A percentile compares a stretch with the other conserved stretches of the same genome.
These are phyloP conservation scores for Zygoascus biomembranicola DNA, from an alignment of 805 yeast genomes.

Conservation along the genomic window DNA sequence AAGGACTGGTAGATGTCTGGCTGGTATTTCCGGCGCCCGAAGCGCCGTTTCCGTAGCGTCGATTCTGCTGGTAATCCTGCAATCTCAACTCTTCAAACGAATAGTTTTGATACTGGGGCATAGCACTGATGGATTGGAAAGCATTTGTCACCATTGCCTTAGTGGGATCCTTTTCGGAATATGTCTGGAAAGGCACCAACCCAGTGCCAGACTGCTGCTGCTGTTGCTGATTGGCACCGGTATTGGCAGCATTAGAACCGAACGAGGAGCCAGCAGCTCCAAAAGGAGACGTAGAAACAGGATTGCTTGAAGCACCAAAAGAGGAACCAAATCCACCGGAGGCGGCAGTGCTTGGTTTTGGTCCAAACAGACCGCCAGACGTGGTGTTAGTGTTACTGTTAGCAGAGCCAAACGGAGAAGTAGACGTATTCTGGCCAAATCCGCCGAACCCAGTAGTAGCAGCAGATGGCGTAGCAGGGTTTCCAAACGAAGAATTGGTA, in stretches of 20 bases:
- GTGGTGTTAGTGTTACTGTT: slow-evolving; percentile 7
- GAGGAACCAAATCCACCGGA: slow-evolving; percentile 13
- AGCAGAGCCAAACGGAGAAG: slow-evolving; percentile 37
- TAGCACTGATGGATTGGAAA: slow-evolving; percentile 69
- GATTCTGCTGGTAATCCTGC: slow-evolving; percentile 74
- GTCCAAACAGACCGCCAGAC: slow-evolving; percentile 14
- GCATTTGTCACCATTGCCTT: slow-evolving; percentile 33
- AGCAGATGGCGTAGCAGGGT: slow-evolving; percentile 10
- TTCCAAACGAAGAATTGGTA: slow-evolving; percentile 2
- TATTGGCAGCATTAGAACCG: slow-evolving; percentile 24
- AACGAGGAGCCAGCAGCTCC: slow-evolving; percentile 13
- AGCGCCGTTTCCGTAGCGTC: slow-evolving; percentile 48
- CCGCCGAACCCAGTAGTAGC: slow-evolving; percentile 15
- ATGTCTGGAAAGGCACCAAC: slow-evolving; percentile 58
- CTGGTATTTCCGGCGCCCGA: slow-evolving; percentile 5
- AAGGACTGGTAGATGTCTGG: slow-evolving; percentile 30
- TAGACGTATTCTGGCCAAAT: slow-evolving; percentile 19
- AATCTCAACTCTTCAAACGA: slow-evolving; percentile 83
- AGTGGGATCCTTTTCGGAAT: slow-evolving; percentile 60
- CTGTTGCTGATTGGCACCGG: slow-evolving; percentile 21
- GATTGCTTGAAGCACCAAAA: slow-evolving; percentile 11
- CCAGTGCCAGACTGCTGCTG: slow-evolving; percentile 54
- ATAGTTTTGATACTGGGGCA: slow-evolving; percentile 82
- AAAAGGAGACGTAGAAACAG: slow-evolving; percentile 6
- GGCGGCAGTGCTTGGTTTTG: slow-evolving; percentile 17